These are phyloP conservation scores for Aspergillus sp. DNA, from an alignment of 2,329 filamentous ascomycete genomes.

Conservation along the genomic window DNA sequence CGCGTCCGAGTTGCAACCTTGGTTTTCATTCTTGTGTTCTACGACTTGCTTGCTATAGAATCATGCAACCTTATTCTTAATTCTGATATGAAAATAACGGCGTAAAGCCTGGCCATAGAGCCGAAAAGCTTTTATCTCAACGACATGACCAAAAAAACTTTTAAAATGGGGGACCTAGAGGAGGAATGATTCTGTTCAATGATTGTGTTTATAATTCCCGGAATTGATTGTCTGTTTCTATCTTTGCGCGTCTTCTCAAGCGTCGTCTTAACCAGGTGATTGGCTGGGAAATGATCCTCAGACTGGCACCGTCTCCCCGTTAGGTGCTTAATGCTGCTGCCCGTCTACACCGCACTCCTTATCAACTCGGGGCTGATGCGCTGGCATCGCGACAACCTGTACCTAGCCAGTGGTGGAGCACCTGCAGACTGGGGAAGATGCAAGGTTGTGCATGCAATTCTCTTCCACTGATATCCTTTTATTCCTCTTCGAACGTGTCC, in stretches of 20 bases:
- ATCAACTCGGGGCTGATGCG: not conserved
- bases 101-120: not conserved
- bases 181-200: conserved; percentile 4
- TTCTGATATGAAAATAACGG: conserved; percentile 8
- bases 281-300: no score
- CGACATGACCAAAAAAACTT: not conserved
- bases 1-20: conserved; percentile 6
- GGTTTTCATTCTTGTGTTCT: conserved; percentile 4
- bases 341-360: not conserved
- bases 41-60: conserved; percentile 8
- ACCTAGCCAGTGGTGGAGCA: no score
- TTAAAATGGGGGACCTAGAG: not conserved
- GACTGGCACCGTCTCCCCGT: no score
- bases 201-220: conserved; percentile 12
- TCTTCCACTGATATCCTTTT: not conserved
- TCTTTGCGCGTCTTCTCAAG: not conserved
- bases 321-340: no score
- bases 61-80: conserved; percentile 6
- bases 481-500: not conserved
- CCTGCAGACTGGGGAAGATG: not conserved
- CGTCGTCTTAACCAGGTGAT: not conserved
- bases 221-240: not conserved
- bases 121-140: not conserved
- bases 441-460: not conserved
- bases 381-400: not conserved